Base-by-base conservation (phyloP, 2,329 filamentous ascomycete genomes). In the Epicoccum nigrum region DNA sequence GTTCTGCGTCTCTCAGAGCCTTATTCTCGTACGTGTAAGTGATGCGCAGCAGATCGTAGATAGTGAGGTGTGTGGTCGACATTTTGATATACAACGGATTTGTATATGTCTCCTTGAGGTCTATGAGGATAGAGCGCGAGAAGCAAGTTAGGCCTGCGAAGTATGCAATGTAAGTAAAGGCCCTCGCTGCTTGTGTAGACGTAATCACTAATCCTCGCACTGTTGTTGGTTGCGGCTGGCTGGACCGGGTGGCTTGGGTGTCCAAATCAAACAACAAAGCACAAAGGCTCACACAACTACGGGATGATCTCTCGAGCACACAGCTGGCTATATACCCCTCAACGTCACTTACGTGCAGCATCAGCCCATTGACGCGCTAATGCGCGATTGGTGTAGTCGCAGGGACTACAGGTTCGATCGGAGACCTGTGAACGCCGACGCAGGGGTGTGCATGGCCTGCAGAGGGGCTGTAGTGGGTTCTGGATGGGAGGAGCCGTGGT, bases 21-120 rank as follows among this genome's bases (percentile, higher is more conserved):
- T 58, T 60, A n/a, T 62, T 56, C 49, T 71, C 68, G 44, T 71
- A 71, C 1, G 61, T 65, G 42, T 69, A 69, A 16, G 68, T 69
- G 50, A 71, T 69, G 55, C 68, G 68, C 13, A 71, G 60, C 8
- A 71, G 52, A 34, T 71, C 68, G 55, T 70, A 59, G 34, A 71
- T 51, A 7, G 66, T 61, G 4, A 71, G 48, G 46, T 62, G 62
- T n/a, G 53, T 63, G 4, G 68, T 71, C 53, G 68, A 70, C 68
- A 71, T 71, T 11, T 23, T 47, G 19, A 13, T 25, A 19, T 3
- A 16, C 7, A 7, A 15, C 12, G 11, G n/a, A 11, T 20, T 19
- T 28, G 12, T 21, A 30, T 34, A 4, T 16, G 6, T 28, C 17
- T 12, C 4, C 23, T 25, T 23, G 12, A 11, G 16, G 3, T 30